Evolutionary conservation across 2,329 filamentous ascomycete species (phyloP).

Genomic region (Botryotinia calthae): DNA sequence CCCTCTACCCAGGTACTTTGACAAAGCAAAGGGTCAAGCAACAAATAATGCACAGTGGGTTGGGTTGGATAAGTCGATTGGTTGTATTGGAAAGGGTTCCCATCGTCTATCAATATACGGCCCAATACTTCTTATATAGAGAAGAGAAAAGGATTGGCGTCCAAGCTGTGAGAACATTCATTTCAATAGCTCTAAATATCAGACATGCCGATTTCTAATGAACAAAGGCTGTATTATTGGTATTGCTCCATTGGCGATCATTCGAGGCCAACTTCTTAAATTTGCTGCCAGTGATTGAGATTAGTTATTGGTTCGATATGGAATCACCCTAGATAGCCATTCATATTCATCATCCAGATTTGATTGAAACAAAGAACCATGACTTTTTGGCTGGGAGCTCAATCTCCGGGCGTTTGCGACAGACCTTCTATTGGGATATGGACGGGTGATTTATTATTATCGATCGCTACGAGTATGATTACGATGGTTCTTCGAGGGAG

Average conservation of each 20-base stretch:
- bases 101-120: background rate
- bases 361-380: constrained; percentile 13
- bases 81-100: background rate
- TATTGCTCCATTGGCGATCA: background rate
- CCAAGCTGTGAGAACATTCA: constrained; percentile 3
- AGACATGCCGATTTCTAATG: background rate
- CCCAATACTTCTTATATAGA: background rate
- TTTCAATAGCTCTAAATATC: constrained; percentile 5
- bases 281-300: background rate
- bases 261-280: background rate
- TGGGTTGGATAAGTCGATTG: background rate
- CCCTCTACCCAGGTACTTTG: background rate
- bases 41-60: background rate
- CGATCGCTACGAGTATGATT: no score
- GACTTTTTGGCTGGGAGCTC: background rate
- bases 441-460: background rate
- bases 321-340: background rate
- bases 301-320: background rate
- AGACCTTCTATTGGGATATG: background rate
- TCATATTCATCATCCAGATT: background rate
- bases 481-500: no score
- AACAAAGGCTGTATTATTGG: background rate
- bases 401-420: constrained; percentile 11
- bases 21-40: background rate
- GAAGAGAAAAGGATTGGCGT: background rate